Evolutionary conservation across 345 rosid species (phyloP).

Genomic region (Camelina neglecta): DNA sequence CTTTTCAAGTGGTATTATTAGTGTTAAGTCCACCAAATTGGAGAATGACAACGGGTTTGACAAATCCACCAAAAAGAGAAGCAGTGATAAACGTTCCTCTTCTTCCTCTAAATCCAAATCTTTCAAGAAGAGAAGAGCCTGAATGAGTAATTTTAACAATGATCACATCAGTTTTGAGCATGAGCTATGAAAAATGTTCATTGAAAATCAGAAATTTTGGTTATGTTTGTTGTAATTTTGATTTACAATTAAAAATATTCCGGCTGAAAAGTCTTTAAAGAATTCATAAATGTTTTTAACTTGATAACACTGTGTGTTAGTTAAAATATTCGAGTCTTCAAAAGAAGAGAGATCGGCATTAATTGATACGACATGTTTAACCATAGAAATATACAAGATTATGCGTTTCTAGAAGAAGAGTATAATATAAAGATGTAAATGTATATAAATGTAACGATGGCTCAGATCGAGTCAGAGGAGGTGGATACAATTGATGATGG

Average conservation of each 20-base stretch:
- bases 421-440: neutral
- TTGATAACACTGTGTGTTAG: neutral
- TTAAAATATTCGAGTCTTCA: neutral
- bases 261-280: neutral
- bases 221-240: constrained; percentile 31
- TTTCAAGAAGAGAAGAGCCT: constrained; percentile 61
- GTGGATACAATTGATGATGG: constrained; percentile 40
- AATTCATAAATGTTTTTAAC: neutral
- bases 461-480: constrained; percentile 41
- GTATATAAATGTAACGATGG: neutral
- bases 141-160: neutral
- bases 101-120: constrained; percentile 54
- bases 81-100: constrained; percentile 50
- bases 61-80: constrained; percentile 58
- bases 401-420: neutral
- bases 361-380: neutral
- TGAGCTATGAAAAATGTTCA: neutral
- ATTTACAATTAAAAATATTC: neutral
- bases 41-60: constrained; percentile 44
- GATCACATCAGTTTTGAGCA: constrained; percentile 24
- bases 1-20: constrained; percentile 57
- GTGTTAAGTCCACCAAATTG: constrained; percentile 54
- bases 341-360: neutral
- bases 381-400: neutral
- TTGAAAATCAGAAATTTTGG: constrained; percentile 3